Evolutionary conservation across 805 yeast genomes (phyloP).

Genomic region (Schwanniomyces vanrijiae): DNA sequence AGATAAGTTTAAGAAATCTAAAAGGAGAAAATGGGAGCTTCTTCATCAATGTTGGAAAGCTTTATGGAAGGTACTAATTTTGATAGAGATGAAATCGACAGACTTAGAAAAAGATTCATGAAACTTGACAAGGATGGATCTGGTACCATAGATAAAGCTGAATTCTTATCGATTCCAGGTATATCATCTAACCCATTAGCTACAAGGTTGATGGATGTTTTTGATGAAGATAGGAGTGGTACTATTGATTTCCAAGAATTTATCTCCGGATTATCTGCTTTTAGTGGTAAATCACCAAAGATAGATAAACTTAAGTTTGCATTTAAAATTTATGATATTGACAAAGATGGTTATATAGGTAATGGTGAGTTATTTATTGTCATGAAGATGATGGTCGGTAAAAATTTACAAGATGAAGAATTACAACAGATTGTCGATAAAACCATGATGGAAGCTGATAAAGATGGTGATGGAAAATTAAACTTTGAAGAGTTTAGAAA

Average conservation of each 20-base stretch:
- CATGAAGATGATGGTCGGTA: conserved; percentile 95
- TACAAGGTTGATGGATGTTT: conserved; percentile 84
- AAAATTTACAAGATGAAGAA: conserved; percentile 79
- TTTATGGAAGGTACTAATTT: conserved; percentile 82
- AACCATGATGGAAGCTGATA: conserved; percentile 90
- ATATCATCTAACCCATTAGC: conserved; percentile 90
- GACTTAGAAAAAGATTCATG: conserved; percentile 90
- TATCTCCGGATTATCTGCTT: conserved; percentile 80
- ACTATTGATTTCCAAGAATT: conserved; percentile 95
- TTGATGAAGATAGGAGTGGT: conserved; percentile 91
- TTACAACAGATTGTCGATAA: conserved; percentile 96
- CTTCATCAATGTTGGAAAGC: conserved; percentile 63
- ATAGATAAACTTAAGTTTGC: conserved; percentile 86
- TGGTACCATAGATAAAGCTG: conserved; percentile 88
- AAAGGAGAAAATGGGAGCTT: conserved; percentile 66
- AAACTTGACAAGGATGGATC: conserved; percentile 90
- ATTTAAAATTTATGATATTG: conserved; percentile 92
- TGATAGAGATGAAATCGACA: conserved; percentile 86
- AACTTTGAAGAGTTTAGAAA: conserved; percentile 83
- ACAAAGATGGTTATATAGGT: conserved; percentile 90
- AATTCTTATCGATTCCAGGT: conserved; percentile 91
- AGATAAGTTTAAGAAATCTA: too few relatives aligned
- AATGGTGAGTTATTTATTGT: conserved; percentile 94
- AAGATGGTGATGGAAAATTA: conserved; percentile 82
- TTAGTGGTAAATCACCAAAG: conserved; percentile 77